phyloP scores from a whole-genome alignment of 805 yeast genomes.

The Yarrowia sp. region DNA sequence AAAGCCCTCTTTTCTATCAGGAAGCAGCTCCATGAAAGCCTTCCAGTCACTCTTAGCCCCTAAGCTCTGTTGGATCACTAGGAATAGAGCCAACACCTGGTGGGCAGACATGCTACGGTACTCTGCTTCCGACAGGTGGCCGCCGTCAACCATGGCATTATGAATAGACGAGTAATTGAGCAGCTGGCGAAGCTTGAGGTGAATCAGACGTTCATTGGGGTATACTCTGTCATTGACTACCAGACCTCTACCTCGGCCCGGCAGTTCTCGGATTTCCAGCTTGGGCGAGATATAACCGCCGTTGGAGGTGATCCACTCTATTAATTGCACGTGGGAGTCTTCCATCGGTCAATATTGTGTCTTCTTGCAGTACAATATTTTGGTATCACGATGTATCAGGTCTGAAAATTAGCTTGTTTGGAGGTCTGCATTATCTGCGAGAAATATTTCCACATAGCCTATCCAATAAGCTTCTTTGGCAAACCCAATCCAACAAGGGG shows the following conservation, averaged over 20 bases:
- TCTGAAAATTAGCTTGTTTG: background rate
- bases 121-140: constrained; percentile 18
- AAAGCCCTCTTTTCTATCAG: constrained; percentile 21
- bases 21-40: constrained; percentile 22
- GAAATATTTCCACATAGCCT: constrained; percentile 20
- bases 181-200: constrained; percentile 31
- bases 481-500: constrained; percentile 8
- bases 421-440: constrained; percentile 21
- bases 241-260: constrained; percentile 35
- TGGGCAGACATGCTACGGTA: constrained; percentile 35
- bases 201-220: constrained; percentile 37
- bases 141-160: background rate
- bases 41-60: constrained; percentile 17
- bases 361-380: background rate
- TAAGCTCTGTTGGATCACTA: constrained; percentile 22
- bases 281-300: constrained; percentile 34
- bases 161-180: constrained; percentile 30
- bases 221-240: constrained; percentile 29
- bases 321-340: constrained; percentile 15
- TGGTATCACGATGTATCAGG: constrained; percentile 17
- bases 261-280: constrained; percentile 21
- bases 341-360: constrained; percentile 5
- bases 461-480: background rate
- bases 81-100: constrained; percentile 27
- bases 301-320: constrained; percentile 36